phyloP scores from a whole-genome alignment of 2,329 filamentous ascomycete species.

The Trichophyton simii region DNA sequence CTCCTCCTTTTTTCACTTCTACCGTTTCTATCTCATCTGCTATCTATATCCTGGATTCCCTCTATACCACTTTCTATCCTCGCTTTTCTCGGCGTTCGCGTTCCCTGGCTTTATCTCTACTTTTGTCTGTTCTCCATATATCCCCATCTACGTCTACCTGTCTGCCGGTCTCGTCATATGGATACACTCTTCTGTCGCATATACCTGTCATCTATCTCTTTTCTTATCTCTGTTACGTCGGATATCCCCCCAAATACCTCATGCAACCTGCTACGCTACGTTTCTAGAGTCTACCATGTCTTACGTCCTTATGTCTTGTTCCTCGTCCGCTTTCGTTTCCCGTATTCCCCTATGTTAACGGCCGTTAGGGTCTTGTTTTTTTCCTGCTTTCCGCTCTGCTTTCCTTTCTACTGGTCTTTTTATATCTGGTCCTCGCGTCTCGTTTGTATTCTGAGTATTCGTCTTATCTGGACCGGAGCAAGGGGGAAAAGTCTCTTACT shows the following conservation, averaged over 20 bases:
- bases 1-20: not conserved
- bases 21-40: not conserved
- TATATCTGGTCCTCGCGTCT: not conserved
- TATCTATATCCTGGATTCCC: not conserved
- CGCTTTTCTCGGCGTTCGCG: not conserved
- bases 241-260: not conserved
- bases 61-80: not conserved
- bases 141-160: not conserved
- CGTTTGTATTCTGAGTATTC: not conserved
- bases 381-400: not conserved
- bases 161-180: too few species aligned
- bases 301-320: not conserved
- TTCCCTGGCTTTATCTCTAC: conserved; percentile 9
- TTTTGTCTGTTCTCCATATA: conserved; percentile 3
- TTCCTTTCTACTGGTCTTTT: not conserved
- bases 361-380: not conserved
- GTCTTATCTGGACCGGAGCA: not conserved
- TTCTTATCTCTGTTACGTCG: not conserved
- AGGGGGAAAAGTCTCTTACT: not conserved
- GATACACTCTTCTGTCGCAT: conserved; percentile 2
- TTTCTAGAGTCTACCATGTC: not conserved
- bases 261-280: not conserved
- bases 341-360: not conserved
- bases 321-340: too few species aligned
- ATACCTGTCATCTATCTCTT: not conserved